A percentile compares a stretch with the other conserved stretches of the same genome.
Conservation (phyloP, 192 early-diverging fungal species). For the Haplosporangium gracile region DNA sequence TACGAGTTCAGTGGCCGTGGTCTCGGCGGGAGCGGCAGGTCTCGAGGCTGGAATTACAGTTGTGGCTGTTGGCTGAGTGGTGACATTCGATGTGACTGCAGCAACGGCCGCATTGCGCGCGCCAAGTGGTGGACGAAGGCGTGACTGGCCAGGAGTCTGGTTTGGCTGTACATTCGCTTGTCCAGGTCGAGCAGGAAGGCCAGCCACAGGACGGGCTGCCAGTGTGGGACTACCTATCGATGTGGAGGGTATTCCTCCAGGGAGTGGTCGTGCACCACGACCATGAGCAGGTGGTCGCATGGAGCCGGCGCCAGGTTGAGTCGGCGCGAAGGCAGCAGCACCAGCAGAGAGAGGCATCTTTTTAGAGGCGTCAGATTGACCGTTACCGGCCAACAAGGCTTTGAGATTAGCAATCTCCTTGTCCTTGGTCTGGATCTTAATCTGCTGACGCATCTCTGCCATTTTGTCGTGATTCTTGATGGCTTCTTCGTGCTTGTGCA, state of each 20-base stretch:
- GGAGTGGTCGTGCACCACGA: background rate
- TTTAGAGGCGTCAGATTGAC: background rate
- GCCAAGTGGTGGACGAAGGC: conserved; percentile 37
- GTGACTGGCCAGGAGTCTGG: conserved; percentile 29
- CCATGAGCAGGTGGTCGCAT: conserved; percentile 25
- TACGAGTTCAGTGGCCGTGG: background rate
- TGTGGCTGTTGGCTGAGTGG: background rate
- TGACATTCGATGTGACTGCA: background rate
- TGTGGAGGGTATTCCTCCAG: background rate
- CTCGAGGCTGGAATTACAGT: background rate
- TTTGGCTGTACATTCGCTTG: background rate
- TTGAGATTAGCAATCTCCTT: conserved; percentile 62
- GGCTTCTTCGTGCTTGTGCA: conserved; percentile 56
- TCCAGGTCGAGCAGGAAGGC: conserved; percentile 33
- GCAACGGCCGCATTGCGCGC: conserved; percentile 29
- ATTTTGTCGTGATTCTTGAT: conserved; percentile 50
- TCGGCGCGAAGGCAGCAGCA: conserved; percentile 27
- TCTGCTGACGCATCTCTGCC: conserved; percentile 61
- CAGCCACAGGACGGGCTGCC: conserved; percentile 13
- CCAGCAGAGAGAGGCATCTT: conserved; percentile 13
- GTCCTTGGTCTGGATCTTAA: conserved; percentile 60
- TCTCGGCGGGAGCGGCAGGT: background rate
- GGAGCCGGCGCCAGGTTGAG: background rate
- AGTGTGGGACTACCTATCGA: background rate
- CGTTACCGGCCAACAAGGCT: conserved; percentile 45